Percentiles rank a stretch among this genome's conserved stretches.
Evolutionary conservation across 805 yeast species (phyloP).

Genomic region (Priceomyces haplophilus): DNA sequence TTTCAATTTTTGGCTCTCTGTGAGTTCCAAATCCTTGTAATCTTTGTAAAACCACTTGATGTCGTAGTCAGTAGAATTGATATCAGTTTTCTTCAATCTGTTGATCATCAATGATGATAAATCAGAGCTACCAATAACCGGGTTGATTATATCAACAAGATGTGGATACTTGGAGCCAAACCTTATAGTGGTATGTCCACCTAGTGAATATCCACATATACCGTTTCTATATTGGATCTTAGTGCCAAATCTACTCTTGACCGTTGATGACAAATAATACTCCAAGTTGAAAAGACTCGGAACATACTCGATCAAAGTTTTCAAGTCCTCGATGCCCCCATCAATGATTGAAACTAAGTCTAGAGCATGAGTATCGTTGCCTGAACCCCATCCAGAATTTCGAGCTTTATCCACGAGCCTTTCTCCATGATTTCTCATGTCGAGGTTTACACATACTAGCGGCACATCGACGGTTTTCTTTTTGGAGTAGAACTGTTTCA

Average conservation of each 20-base stretch:
- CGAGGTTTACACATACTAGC: constrained; percentile 49
- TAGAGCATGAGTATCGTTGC: constrained; percentile 48
- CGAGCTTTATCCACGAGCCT: constrained; percentile 32
- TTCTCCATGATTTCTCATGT: constrained; percentile 55
- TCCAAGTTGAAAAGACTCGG: constrained; percentile 40
- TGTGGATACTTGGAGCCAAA: constrained; percentile 39
- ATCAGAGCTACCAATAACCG: constrained; percentile 51
- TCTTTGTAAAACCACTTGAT: constrained; percentile 30
- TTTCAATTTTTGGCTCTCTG: constrained; percentile 20
- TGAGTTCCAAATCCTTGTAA: constrained; percentile 33
- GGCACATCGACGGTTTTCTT: constrained; percentile 21
- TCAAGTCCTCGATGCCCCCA: constrained; percentile 45
- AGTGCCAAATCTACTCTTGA: constrained; percentile 15
- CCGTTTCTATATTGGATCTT: constrained; percentile 32
- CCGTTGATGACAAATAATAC: constrained; percentile 16
- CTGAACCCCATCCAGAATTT: constrained; percentile 46
- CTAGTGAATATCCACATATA: constrained; percentile 51
- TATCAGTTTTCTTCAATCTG: constrained; percentile 28
- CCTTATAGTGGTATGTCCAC: constrained; percentile 55
- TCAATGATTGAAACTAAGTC: constrained; percentile 50
- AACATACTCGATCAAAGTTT: constrained; percentile 41
- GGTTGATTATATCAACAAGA: constrained; percentile 39
- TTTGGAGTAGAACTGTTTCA: constrained; percentile 24
- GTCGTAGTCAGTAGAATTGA: constrained; percentile 18
- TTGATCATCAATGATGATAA: constrained; percentile 43